Evolutionary conservation across 768 basidiomycete genomes (phyloP), one percentile per base, ranked within the genome.

Genomic region (Coprinopsis cinerea): DNA sequence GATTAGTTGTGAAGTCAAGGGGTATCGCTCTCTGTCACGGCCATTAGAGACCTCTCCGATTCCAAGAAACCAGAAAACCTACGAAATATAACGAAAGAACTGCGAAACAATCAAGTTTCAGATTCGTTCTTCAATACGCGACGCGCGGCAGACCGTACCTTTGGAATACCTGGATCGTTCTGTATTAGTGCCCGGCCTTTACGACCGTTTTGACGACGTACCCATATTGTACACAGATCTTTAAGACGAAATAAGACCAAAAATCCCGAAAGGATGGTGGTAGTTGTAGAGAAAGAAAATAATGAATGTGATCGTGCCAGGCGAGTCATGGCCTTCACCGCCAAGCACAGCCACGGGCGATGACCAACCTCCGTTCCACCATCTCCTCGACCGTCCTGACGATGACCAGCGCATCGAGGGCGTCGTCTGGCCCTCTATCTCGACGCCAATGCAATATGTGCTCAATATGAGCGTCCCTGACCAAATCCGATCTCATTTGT

Each of bases 41-140:
- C 35, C 34, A 40, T 26, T 20, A 43, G 25, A 35, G 17, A 27
- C 0, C 13, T 4, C 14, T 26, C n/a, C n/a, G 35, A 22, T 11
- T 41, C 18, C 15, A 25, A 11, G 18, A 18, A 1, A 2, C 7
- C 11, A 13, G 25, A 44, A 44, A 27, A 72, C 88, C 59, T 67
- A 90, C 85, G 92, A 94, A 59, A 94, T 90, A 65, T 92, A 96
- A 68, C 92, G 84, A 78, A 96, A 96, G 72, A 96, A 96, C 93
- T 95, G 57, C 47, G n/a, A n/a, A n/a, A n/a, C n/a, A 42, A 52
- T 48, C 27, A 37, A 13, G 27, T 30, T 39, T 37, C 23, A 47
- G 22, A 17, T n/a, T 39, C 44, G 24, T 44, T 35, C 46, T 44
- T 35, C 27, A 32, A 28, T 41, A 32, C 30, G 39, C 30, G 30